A percentile compares a stretch with the other conserved stretches of the same genome.
These are phyloP conservation scores for Paraurostyla sp. DNA, from an alignment of 73 alveolate genomes.

Conservation along the genomic window DNA sequence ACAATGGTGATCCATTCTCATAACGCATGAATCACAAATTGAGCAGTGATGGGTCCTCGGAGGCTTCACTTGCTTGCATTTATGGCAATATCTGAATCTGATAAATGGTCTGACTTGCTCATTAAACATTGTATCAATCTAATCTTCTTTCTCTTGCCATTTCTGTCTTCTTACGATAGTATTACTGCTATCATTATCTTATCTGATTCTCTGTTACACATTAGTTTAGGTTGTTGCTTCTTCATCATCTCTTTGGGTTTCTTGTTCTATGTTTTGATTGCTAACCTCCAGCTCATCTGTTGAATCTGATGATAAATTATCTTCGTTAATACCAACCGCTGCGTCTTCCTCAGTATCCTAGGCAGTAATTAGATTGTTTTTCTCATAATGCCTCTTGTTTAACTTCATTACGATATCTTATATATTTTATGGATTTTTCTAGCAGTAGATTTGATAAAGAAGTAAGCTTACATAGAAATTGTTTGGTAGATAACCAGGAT, in stretches of 20 bases:
- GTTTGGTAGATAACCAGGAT: slow-evolving; percentile 39
- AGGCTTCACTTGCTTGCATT: slow-evolving; percentile 26
- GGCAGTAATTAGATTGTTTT: slow-evolving; percentile 13
- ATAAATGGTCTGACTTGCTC: neutral
- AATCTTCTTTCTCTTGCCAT: slow-evolving; percentile 2
- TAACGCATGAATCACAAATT: slow-evolving; percentile 35
- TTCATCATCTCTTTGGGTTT: neutral
- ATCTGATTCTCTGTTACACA: slow-evolving; percentile 14
- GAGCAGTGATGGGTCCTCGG: slow-evolving; percentile 63
- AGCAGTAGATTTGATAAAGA: neutral
- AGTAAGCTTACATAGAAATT: neutral
- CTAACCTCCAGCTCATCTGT: slow-evolving; percentile 5
- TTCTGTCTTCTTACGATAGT: neutral
- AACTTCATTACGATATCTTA: neutral
- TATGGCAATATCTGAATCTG: slow-evolving; percentile 51
- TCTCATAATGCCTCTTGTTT: slow-evolving; percentile 21
- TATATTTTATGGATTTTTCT: slow-evolving; percentile 25
- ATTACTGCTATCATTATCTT: neutral
- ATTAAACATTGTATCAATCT: slow-evolving; percentile 4
- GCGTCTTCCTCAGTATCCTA: neutral
- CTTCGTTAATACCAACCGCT: neutral
- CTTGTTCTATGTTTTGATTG: neutral
- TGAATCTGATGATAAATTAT: neutral
- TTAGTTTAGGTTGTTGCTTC: neutral
- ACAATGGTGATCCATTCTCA: slow-evolving; percentile 65